phyloP scores from a whole-genome alignment of 805 yeast species.

The Wickerhamomyces alni region DNA sequence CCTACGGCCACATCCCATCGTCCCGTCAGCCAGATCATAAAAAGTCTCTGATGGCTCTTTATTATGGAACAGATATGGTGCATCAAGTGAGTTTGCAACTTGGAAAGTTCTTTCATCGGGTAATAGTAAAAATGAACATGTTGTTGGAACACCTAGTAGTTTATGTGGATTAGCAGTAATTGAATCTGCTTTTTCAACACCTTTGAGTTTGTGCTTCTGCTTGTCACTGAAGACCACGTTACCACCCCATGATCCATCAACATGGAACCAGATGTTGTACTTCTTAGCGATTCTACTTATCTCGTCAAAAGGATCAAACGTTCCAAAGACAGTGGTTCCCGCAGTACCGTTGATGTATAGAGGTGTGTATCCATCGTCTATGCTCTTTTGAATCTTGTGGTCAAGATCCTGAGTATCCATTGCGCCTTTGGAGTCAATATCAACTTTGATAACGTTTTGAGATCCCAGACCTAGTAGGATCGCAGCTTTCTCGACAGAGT shows the following conservation, averaged over 20 bases:
- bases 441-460: conserved; percentile 54
- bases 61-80: conserved; percentile 76
- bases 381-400: conserved; percentile 36
- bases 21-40: conserved; percentile 80
- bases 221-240: conserved; percentile 61
- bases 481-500: conserved; percentile 77
- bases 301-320: conserved; percentile 62
- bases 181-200: conserved; percentile 64
- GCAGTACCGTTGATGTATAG: conserved; percentile 78
- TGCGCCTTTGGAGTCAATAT: conserved; percentile 48
- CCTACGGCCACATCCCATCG: conserved; percentile 89
- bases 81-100: conserved; percentile 66
- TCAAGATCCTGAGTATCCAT: conserved; percentile 48
- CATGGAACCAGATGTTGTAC: conserved; percentile 67
- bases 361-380: conserved; percentile 57
- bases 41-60: conserved; percentile 43
- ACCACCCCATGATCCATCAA: conserved; percentile 93
- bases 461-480: conserved; percentile 70
- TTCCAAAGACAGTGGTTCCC: conserved; percentile 85
- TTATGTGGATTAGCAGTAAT: conserved; percentile 83
- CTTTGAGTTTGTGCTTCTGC: conserved; percentile 43
- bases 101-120: conserved; percentile 65
- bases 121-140: conserved; percentile 65
- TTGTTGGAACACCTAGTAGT: conserved; percentile 81
- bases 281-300: conserved; percentile 49